These are phyloP conservation scores for Rhizopogon salebrosus DNA, from an alignment of 768 basidiomycete species.

Conservation along the genomic window DNA sequence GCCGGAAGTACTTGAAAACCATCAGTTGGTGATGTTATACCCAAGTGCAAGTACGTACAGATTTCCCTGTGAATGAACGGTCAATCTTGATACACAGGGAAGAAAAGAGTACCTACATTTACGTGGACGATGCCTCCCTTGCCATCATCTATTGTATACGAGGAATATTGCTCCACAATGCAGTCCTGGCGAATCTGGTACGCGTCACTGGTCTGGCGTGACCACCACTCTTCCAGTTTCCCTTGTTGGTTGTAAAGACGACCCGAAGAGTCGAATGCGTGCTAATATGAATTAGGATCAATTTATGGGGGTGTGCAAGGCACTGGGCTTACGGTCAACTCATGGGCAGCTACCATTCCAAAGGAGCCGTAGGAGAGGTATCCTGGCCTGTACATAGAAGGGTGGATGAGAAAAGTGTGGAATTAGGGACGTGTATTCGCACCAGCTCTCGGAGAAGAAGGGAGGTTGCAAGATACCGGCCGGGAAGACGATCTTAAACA, in stretches of 20 bases:
- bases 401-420: neutral
- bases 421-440: constrained; percentile 10
- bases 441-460: constrained; percentile 84
- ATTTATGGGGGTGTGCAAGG: neutral
- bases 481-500: constrained; percentile 80
- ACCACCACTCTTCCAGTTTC: constrained; percentile 90
- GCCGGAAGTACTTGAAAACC: constrained; percentile 64
- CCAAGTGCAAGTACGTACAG: constrained; percentile 39
- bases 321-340: constrained; percentile 62
- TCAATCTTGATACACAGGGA: neutral
- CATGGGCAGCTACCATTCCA: constrained; percentile 89
- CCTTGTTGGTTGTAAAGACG: constrained; percentile 88
- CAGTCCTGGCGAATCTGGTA: constrained; percentile 84
- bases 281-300: constrained; percentile 36
- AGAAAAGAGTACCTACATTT: constrained; percentile 50
- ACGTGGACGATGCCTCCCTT: constrained; percentile 80
- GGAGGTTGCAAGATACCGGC: constrained; percentile 93
- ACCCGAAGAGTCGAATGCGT: constrained; percentile 88
- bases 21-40: constrained; percentile 7
- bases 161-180: constrained; percentile 89
- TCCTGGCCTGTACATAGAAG: constrained; percentile 54
- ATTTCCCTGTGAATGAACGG: constrained; percentile 50
- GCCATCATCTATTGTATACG: constrained; percentile 80
- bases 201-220: constrained; percentile 75
- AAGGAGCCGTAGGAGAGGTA: constrained; percentile 92